phyloP scores from a whole-genome alignment of 768 basidiomycete genomes.

The Plicaturopsis crispa region DNA sequence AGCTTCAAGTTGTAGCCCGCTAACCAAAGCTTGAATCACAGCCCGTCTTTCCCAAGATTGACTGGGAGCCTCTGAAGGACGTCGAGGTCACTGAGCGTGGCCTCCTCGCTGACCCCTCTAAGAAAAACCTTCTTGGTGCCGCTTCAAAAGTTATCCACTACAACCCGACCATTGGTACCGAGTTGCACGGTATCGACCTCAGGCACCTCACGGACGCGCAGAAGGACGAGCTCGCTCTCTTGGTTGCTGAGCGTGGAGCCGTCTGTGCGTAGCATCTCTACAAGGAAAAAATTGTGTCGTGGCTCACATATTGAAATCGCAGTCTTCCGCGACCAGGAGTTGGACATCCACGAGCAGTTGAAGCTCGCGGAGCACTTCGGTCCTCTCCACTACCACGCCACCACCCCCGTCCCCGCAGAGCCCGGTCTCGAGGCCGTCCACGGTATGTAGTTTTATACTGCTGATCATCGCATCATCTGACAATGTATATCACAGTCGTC shows the following conservation, averaged over 20 bases:
- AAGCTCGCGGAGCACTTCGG: slow-evolving; percentile 69
- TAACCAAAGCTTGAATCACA: slow-evolving; percentile 17
- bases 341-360: slow-evolving; percentile 61
- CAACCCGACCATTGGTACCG: slow-evolving; percentile 70
- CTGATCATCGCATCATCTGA: slow-evolving; percentile 3
- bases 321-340: slow-evolving; percentile 75
- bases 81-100: slow-evolving; percentile 60
- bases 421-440: slow-evolving; percentile 74
- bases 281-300: too few species aligned
- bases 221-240: slow-evolving; percentile 73
- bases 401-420: slow-evolving; percentile 64
- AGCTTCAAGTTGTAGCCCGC: not conserved
- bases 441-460: slow-evolving; percentile 27
- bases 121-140: slow-evolving; percentile 55
- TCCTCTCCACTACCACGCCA: slow-evolving; percentile 77
- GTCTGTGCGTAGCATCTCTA: slow-evolving; percentile 67
- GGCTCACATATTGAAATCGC: not conserved
- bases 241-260: slow-evolving; percentile 70
- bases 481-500: slow-evolving; percentile 38
- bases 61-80: slow-evolving; percentile 58
- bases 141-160: slow-evolving; percentile 62
- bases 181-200: slow-evolving; percentile 67
- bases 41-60: slow-evolving; percentile 57
- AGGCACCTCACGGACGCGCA: slow-evolving; percentile 57
- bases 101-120: slow-evolving; percentile 59